Conservation (phyloP, 768 basidiomycete species). For the Fomitopsis serialis region DNA sequence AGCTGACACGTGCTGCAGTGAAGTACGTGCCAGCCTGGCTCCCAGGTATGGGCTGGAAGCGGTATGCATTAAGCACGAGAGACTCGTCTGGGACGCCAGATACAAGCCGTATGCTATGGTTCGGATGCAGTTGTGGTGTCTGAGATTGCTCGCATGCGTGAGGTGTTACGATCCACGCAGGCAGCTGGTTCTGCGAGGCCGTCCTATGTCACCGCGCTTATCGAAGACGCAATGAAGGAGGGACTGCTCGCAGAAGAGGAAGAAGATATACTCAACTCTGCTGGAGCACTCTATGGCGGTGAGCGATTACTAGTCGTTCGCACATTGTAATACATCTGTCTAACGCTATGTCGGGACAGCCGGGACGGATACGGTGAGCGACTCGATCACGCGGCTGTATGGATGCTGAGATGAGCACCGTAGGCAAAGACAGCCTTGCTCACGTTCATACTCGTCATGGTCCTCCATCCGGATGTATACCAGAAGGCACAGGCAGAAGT, state of each 20-base stretch:
- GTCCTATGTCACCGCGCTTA: constrained; percentile 8
- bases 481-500: constrained; percentile 30
- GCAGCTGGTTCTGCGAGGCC: constrained; percentile 1
- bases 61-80: constrained; percentile 13
- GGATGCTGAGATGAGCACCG: neutral
- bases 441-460: constrained; percentile 29
- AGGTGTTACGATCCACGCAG: constrained; percentile 1
- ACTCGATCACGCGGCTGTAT: neutral
- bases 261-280: constrained; percentile 9
- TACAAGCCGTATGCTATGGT: constrained; percentile 17
- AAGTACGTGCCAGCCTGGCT: constrained; percentile 21
- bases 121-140: constrained; percentile 13
- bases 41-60: constrained; percentile 22
- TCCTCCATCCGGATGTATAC: constrained; percentile 26
- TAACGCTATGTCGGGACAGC: neutral
- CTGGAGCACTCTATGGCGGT: constrained; percentile 14
- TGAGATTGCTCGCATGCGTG: neutral
- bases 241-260: constrained; percentile 3
- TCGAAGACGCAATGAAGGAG: constrained; percentile 4
- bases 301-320: neutral
- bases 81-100: constrained; percentile 10
- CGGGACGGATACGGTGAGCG: constrained; percentile 15
- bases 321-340: neutral
- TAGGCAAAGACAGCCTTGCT: constrained; percentile 14
- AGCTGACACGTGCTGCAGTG: constrained; percentile 6